Conservation (phyloP, 73 alveolate genomes). For the Paramecium bursaria region DNA sequence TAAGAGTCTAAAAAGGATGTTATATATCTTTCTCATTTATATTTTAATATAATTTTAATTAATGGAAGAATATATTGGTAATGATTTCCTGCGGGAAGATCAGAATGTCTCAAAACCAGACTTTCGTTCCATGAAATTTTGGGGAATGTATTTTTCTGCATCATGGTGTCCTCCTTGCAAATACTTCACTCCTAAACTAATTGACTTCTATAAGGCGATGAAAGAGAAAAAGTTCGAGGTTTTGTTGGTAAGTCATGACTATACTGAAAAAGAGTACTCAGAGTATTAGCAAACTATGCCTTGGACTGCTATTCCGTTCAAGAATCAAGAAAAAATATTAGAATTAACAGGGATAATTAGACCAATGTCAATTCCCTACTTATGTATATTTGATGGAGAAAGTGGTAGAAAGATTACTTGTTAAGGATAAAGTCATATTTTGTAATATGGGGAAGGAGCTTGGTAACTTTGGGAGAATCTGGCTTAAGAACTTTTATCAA, state of each 20-base stretch:
- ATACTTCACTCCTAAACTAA: slow-evolving; percentile 89
- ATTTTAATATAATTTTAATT: too few relatives aligned
- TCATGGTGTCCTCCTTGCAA: slow-evolving; percentile 99
- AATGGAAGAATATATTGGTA: too few relatives aligned
- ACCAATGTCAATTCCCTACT: slow-evolving; percentile 35
- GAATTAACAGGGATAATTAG: slow-evolving; percentile 1
- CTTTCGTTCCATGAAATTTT: not conserved
- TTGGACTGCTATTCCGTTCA: slow-evolving; percentile 71
- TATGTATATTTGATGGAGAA: slow-evolving; percentile 46
- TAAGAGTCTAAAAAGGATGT: too few relatives aligned
- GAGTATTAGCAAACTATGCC: slow-evolving; percentile 75
- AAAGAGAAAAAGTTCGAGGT: slow-evolving; percentile 73
- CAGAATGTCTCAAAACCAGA: too few relatives aligned
- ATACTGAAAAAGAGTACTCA: slow-evolving; percentile 28
- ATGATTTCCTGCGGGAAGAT: too few relatives aligned
- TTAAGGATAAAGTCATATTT: slow-evolving; percentile 24
- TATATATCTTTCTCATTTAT: too few relatives aligned
- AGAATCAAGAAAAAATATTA: slow-evolving; percentile 15
- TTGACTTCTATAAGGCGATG: slow-evolving; percentile 79
- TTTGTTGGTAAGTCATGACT: slow-evolving; percentile 73
- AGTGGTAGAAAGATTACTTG: slow-evolving; percentile 34
- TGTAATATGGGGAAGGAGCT: slow-evolving; percentile 28
- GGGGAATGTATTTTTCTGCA: slow-evolving; percentile 91
- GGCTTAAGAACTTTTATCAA: slow-evolving; percentile 16
- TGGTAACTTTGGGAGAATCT: slow-evolving; percentile 36